These are phyloP conservation scores for Xanthoconium separans DNA, from an alignment of 1,284 basidiomycete species.

Conservation along the genomic window DNA sequence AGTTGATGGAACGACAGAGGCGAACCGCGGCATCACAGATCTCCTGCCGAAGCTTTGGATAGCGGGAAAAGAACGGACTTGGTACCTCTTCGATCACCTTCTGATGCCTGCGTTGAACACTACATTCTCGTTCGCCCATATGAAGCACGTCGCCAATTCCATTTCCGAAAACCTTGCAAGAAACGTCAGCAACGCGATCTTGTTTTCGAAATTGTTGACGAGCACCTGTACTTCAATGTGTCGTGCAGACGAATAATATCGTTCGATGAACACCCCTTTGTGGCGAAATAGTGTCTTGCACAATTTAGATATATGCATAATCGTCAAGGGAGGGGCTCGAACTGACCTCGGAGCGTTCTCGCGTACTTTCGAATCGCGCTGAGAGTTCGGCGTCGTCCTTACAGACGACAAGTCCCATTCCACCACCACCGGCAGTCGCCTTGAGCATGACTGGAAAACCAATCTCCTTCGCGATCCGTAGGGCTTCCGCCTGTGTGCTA, in stretches of 20 bases:
- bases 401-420: constrained; percentile 68
- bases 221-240: constrained; percentile 69
- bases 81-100: constrained; percentile 74
- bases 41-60: constrained; percentile 42
- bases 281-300: constrained; percentile 52
- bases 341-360: constrained; percentile 47
- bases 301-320: neutral
- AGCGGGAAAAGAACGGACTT: constrained; percentile 47
- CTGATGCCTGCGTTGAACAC: constrained; percentile 69
- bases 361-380: constrained; percentile 39
- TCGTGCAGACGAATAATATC: constrained; percentile 52
- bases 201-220: neutral
- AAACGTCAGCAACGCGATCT: neutral
- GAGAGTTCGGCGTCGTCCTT: constrained; percentile 41
- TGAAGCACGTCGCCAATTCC: constrained; percentile 58
- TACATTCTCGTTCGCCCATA: constrained; percentile 72
- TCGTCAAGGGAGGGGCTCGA: neutral
- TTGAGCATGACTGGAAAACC: constrained; percentile 71
- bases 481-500: constrained; percentile 43
- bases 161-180: constrained; percentile 59
- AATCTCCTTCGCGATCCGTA: constrained; percentile 40
- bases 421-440: constrained; percentile 70
- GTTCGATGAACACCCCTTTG: constrained; percentile 60
- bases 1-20: constrained; percentile 51
- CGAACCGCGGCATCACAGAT: constrained; percentile 56